A percentile compares a stretch with the other conserved stretches of the same genome.
Evolutionary conservation across 495 filamentous ascomycete genomes (phyloP).

Genomic region (Chaetomium tenue): DNA sequence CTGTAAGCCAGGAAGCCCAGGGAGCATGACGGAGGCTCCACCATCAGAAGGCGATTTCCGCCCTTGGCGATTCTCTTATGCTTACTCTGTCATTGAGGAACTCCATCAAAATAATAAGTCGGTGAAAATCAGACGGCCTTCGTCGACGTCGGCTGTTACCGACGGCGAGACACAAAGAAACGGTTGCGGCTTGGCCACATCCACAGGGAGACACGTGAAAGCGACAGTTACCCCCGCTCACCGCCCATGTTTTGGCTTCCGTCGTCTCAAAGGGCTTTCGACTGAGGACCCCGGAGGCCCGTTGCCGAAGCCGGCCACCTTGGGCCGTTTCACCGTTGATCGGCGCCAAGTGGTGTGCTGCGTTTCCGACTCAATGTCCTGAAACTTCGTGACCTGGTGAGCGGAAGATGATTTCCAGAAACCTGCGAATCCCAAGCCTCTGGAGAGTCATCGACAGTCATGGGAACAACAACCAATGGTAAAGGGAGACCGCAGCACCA

Average conservation of each 20-base stretch:
- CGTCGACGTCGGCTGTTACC: background rate
- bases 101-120: background rate
- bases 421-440: background rate
- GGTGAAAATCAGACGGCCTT: background rate
- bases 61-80: background rate
- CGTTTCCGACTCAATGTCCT: slow-evolving; percentile 7
- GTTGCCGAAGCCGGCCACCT: background rate
- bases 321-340: slow-evolving; percentile 6
- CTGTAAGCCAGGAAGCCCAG: no score
- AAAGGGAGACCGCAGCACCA: background rate
- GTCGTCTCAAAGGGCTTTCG: background rate
- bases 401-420: slow-evolving; percentile 1
- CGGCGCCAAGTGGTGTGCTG: background rate
- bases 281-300: background rate
- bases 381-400: background rate
- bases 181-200: background rate
- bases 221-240: background rate
- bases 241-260: slow-evolving; percentile 6
- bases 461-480: background rate
- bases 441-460: background rate
- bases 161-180: no score
- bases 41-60: background rate
- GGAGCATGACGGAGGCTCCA: background rate
- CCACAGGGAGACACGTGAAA: background rate
- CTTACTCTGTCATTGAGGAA: background rate